phyloP scores from a whole-genome alignment of 805 yeast species.

The Candida koratica region DNA sequence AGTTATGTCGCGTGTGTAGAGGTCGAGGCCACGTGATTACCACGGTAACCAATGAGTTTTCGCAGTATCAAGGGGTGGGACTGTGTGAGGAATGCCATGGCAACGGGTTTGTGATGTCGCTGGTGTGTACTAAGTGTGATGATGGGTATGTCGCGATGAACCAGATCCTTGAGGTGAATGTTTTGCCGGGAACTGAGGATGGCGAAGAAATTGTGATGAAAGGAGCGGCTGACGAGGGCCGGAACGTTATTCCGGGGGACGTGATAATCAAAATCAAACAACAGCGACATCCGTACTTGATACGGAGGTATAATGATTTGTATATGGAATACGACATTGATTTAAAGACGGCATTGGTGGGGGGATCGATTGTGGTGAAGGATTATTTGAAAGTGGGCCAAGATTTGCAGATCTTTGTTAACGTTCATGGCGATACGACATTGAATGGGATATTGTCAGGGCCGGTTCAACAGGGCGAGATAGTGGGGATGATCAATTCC shows the following conservation, averaged over 20 bases:
- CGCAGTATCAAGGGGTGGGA: slow-evolving; percentile 33
- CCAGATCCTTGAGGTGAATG: slow-evolving; percentile 48
- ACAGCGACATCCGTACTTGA: slow-evolving; percentile 33
- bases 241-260: slow-evolving; percentile 60
- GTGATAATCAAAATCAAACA: slow-evolving; percentile 54
- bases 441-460: slow-evolving; percentile 16
- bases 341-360: slow-evolving; percentile 51
- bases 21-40: slow-evolving; percentile 49
- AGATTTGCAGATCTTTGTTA: slow-evolving; percentile 27
- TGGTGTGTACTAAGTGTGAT: slow-evolving; percentile 23
- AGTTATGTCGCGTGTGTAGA: slow-evolving; percentile 34
- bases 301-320: slow-evolving; percentile 44
- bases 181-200: slow-evolving; percentile 52
- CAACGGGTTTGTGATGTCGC: slow-evolving; percentile 27
- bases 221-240: slow-evolving; percentile 66
- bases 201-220: slow-evolving; percentile 50
- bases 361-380: slow-evolving; percentile 44
- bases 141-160: slow-evolving; percentile 46
- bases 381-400: slow-evolving; percentile 33
- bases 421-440: slow-evolving; percentile 29
- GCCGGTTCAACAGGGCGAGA: slow-evolving; percentile 31
- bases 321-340: slow-evolving; percentile 44
- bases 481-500: slow-evolving; percentile 53
- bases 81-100: slow-evolving; percentile 35
- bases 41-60: slow-evolving; percentile 39